Evolutionary conservation across 331 rosid genomes (phyloP), one percentile per base, ranked within the genome.

Genomic region (Arachis monticola): DNA sequence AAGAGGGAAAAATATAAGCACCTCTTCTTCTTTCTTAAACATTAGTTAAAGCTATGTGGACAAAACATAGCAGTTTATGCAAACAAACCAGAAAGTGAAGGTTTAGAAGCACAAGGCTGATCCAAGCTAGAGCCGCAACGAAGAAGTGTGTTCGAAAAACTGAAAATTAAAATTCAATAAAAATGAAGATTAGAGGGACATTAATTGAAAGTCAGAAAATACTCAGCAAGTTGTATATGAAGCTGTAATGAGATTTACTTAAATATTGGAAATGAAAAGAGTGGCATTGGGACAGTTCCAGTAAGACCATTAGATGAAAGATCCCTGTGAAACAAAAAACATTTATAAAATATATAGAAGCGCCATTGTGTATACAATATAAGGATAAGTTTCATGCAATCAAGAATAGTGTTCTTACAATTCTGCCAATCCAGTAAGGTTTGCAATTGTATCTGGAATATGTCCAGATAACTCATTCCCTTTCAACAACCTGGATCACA

Each of bases 111-210:
- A 74, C 99, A 94, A 70, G 92, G 89, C 73, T 83, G 82, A 61
- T 85, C 85, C 69, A 85, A 80, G 85, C 85, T 73, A 79, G 88
- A 79, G 55, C 92, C 92, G 64, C 99, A 94, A 22, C 61, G 73
- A 80, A 94, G 96, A 47, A n/a, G 80, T 10, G 92, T 86, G 78
- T 84, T 88, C 64, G 99, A 83, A 84, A 88, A 94, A 83, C 99
- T 94, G 89, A 66, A 75, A 82, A 50, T 44, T 77, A 51, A 53
- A 35, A 52, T 77, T 12, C 67, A 57, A 61, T 62, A 64, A 42
- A 60, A 10, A 10, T 14, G 7, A 59, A 44, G 14, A 32, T 45
- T 41, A 22, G 6, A 44, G 7, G 63, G 50, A 30, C 13, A 52
- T 12, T 4, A 51, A 47, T 48, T 67, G 61, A 45, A 12, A 77